Evolutionary conservation across 345 rosid genomes (phyloP), one percentile per base, ranked within the genome.

Genomic region (Atalantia buxifolia): DNA sequence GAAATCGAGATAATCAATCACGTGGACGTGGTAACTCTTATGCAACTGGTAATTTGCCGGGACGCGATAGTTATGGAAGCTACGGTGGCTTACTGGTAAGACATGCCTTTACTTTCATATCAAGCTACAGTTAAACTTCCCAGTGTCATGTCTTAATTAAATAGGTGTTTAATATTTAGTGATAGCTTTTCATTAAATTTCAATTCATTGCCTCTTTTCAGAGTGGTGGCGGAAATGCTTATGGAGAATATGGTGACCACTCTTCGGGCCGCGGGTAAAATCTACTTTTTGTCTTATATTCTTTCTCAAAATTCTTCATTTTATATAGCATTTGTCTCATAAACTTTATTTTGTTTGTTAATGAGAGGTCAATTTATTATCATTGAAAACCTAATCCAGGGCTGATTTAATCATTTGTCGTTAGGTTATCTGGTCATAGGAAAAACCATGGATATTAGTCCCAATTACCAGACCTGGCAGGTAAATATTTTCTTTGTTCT

Each of bases 381-480:
- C 65, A 66, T 64, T 76, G 30, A 65, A 35, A 9, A 22, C 69
- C 31, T 22, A 14, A 50, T 53, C 40, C 50, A 31, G 30, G 40
- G 36, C 83, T 80, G 76, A 85, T 30, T 76, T 36, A 45, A 59
- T 60, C 78, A 77, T 65, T 53, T 40, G 33, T 78, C 74, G 55
- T 55, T 80, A 86, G 88, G 83, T 81, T 83, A 76, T 81, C 86
- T 64, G 74, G 81, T 77, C 92, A 89, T 80, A 85, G 87, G 81
- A 91, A 82, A 83, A 83, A 87, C 72, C 92, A 81, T 61, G 89
- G 86, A 7, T 85, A 88, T 77, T 91, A 84, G 85, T 82, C 76
- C 60, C 60, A 56, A 77, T 30, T 63, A 22, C 22, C 55, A 24
- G 33, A 9, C 33, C 65, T 33, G 66, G 64, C 72, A 76, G 71